Evolutionary conservation across 352 stramenopile species (phyloP).

Genomic region (Pilasporangium apinafurcum): DNA sequence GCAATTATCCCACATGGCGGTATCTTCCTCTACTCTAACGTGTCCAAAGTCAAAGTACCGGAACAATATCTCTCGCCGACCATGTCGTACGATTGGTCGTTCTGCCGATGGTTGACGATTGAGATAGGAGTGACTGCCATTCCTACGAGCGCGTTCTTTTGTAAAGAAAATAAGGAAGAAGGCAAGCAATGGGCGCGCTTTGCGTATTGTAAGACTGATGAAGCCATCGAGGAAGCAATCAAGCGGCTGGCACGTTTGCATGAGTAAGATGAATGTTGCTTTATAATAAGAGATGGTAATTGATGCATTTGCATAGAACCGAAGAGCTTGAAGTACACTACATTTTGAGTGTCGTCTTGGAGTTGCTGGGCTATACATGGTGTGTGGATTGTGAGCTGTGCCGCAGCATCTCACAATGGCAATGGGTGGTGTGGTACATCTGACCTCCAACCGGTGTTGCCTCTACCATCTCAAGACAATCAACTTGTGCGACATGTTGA

Average conservation of each 20-base stretch:
- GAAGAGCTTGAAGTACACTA: no score
- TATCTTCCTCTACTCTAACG: slow-evolving; percentile 81
- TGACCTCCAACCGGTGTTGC: no score
- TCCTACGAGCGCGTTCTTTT: slow-evolving; percentile 91
- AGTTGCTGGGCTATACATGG: no score
- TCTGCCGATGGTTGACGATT: slow-evolving; percentile 91
- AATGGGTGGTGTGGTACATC: no score
- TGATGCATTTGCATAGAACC: no score
- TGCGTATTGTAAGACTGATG: slow-evolving; percentile 96
- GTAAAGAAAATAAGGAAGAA: slow-evolving; percentile 59
- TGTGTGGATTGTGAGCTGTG: no score
- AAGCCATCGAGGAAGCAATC: slow-evolving; percentile 87
- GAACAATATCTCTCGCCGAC: slow-evolving; percentile 28
- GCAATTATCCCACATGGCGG: slow-evolving; percentile 57
- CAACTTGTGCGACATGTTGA: no score
- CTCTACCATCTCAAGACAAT: no score
- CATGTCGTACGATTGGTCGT: slow-evolving; percentile 88
- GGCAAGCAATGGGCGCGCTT: slow-evolving; percentile 86
- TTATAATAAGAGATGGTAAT: no score
- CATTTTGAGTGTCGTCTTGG: no score
- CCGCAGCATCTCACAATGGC: no score
- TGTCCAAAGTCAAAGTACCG: slow-evolving; percentile 59
- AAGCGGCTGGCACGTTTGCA: slow-evolving; percentile 29
- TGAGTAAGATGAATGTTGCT: no score
- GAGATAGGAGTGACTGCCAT: slow-evolving; percentile 90